Percentiles rank a stretch among this genome's conserved stretches.
Evolutionary conservation across 108 stramenopile species (phyloP).

Genomic region (Fragilaria radians): DNA sequence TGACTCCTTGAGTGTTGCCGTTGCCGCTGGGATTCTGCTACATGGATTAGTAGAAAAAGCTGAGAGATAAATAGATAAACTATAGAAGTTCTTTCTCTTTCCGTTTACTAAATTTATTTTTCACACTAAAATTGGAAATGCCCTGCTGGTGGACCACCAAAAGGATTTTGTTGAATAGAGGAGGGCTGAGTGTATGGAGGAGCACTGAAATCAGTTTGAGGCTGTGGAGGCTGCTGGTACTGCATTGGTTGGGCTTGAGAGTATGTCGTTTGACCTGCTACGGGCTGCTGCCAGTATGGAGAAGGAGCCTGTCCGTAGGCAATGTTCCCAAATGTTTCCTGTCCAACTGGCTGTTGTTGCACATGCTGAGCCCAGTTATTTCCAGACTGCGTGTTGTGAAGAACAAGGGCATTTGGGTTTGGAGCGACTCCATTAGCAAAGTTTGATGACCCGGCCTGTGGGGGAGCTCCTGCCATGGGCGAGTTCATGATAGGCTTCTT

Average conservation of each 20-base stretch:
- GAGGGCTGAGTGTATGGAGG: constrained; percentile 12
- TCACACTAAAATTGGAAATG: no score
- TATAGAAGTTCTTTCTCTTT: no score
- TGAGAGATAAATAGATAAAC: not conserved
- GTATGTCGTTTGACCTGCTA: constrained; percentile 28
- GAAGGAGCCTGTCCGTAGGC: constrained; percentile 26
- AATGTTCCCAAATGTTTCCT: constrained; percentile 15
- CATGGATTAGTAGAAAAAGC: constrained; percentile 35
- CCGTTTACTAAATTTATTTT: no score
- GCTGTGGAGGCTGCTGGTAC: constrained; percentile 40
- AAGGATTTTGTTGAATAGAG: not conserved
- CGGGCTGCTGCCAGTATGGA: constrained; percentile 24
- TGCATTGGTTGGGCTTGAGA: constrained; percentile 41
- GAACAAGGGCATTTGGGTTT: constrained; percentile 50
- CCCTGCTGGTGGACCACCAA: no score
- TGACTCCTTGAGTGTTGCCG: constrained; percentile 59
- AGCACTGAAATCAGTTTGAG: constrained; percentile 20
- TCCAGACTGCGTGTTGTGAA: constrained; percentile 51
- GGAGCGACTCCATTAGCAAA: constrained; percentile 14
- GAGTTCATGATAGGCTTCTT: constrained; percentile 46
- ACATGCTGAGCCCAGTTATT: constrained; percentile 58
- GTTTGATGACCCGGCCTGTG: no score
- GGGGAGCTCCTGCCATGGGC: constrained; percentile 1
- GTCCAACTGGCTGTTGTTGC: constrained; percentile 9
- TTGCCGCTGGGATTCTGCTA: constrained; percentile 66